Evolutionary conservation across 805 yeast species (phyloP).

Genomic region (Ogataea zsoltii): DNA sequence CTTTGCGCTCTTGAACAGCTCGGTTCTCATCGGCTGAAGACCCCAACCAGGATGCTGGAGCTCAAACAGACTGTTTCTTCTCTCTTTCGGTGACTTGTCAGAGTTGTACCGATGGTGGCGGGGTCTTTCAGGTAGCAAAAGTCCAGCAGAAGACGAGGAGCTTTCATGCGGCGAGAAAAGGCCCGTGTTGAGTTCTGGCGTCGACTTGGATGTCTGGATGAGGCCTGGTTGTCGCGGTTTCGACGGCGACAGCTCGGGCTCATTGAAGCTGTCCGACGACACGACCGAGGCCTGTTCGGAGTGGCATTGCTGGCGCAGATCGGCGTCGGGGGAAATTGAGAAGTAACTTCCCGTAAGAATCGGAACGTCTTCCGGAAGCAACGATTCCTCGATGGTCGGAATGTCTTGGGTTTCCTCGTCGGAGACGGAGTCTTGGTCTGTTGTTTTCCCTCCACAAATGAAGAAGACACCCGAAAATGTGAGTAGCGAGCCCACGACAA

Average conservation of each 20-base stretch:
- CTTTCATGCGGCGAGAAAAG: not conserved
- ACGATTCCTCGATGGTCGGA: not conserved
- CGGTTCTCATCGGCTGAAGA: slow-evolving; percentile 12
- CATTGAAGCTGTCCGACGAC: slow-evolving; percentile 9
- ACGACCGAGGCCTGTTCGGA: slow-evolving; percentile 12
- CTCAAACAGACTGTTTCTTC: slow-evolving; percentile 19
- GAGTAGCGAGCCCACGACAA: slow-evolving; percentile 37
- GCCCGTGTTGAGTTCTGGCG: slow-evolving; percentile 17
- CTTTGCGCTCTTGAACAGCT: slow-evolving; percentile 6
- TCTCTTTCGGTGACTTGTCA: not conserved
- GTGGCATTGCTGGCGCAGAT: not conserved
- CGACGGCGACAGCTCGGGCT: not conserved
- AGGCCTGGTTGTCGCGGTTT: slow-evolving; percentile 5
- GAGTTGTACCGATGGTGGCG: not conserved
- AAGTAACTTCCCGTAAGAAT: not conserved
- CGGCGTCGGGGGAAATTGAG: not conserved
- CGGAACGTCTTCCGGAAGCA: not conserved
- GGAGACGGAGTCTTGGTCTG: not conserved
- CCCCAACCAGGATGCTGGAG: slow-evolving; percentile 6
- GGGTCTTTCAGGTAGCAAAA: slow-evolving; percentile 2
- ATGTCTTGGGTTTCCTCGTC: not conserved
- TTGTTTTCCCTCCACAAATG: slow-evolving; percentile 28
- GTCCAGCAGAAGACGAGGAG: not conserved
- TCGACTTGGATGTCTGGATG: slow-evolving; percentile 21
- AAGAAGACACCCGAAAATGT: slow-evolving; percentile 45